phyloP scores from a whole-genome alignment of 2,329 filamentous ascomycete genomes.

The Fusarium sp. region DNA sequence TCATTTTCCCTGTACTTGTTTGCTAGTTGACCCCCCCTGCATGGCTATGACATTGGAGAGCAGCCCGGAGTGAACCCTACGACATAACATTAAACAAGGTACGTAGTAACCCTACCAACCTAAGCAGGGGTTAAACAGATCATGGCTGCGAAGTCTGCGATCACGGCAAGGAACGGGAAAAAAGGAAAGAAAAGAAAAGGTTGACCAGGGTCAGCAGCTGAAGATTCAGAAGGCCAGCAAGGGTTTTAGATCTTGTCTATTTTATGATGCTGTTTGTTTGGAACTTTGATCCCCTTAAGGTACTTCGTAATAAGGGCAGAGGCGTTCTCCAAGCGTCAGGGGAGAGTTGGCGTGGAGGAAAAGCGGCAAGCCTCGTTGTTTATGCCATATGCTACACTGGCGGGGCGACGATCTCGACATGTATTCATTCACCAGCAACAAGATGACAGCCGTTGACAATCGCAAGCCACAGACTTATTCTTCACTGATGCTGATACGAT shows the following conservation, averaged over 20 bases:
- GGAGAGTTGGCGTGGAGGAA: conserved; percentile 2
- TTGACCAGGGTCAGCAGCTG: conserved; percentile 30
- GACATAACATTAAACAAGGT: conserved; percentile 24
- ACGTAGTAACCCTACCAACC: not conserved
- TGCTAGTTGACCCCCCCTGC: conserved; percentile 8
- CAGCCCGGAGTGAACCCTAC: conserved; percentile 36
- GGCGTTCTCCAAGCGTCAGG: conserved; percentile 22
- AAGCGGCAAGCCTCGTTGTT: conserved; percentile 29
- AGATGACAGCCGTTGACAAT: conserved; percentile 25
- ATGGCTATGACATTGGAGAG: conserved; percentile 20
- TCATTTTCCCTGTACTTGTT: conserved; percentile 13
- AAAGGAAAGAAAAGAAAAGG: conserved; percentile 8
- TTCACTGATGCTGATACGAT: conserved; percentile 1
- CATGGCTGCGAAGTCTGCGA: conserved; percentile 9
- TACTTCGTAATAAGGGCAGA: conserved; percentile 20
- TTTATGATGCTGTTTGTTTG: conserved; percentile 4
- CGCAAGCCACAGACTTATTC: conserved; percentile 22
- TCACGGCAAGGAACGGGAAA: conserved; percentile 4
- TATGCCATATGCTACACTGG: conserved; percentile 26
- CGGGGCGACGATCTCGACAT: conserved; percentile 23
- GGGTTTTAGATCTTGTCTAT: not conserved
- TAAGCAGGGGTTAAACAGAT: conserved; percentile 34
- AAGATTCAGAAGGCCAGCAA: conserved; percentile 9
- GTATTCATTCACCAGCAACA: conserved; percentile 17
- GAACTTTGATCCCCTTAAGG: not conserved